phyloP scores from a whole-genome alignment of 805 yeast genomes.

The Ogataea saltuana region DNA sequence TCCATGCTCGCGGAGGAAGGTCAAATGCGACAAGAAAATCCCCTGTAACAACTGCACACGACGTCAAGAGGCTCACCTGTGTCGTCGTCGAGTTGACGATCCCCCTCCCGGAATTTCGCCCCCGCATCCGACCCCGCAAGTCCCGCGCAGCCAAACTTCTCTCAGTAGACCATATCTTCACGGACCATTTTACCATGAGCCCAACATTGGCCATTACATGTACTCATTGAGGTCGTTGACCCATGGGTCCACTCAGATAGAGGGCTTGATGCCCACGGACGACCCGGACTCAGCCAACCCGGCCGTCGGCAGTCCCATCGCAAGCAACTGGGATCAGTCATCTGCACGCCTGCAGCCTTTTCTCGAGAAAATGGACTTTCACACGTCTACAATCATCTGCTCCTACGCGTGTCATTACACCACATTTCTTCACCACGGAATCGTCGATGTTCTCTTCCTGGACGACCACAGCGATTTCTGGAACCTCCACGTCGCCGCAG shows the following conservation, averaged over 20 bases:
- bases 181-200: slow-evolving; percentile 13
- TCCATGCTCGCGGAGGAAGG: slow-evolving; percentile 26
- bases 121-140: not conserved
- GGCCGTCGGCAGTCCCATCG: not conserved
- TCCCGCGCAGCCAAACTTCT: not conserved
- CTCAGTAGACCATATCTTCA: slow-evolving; percentile 1
- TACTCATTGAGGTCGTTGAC: slow-evolving; percentile 27
- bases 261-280: slow-evolving; percentile 22
- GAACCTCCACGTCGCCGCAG: slow-evolving; percentile 14
- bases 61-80: slow-evolving; percentile 20
- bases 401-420: slow-evolving; percentile 26
- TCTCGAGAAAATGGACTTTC: slow-evolving; percentile 12
- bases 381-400: slow-evolving; percentile 22
- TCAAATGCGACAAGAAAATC: slow-evolving; percentile 27
- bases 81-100: slow-evolving; percentile 14
- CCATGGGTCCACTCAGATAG: slow-evolving; percentile 24
- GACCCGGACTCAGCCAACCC: slow-evolving; percentile 8
- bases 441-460: slow-evolving; percentile 24
- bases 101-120: not conserved
- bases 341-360: slow-evolving; percentile 12
- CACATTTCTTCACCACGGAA: slow-evolving; percentile 28
- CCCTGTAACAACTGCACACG: slow-evolving; percentile 27
- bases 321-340: slow-evolving; percentile 14
- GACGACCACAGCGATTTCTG: slow-evolving; percentile 27
- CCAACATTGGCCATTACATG: slow-evolving; percentile 23